Evolutionary conservation across 2,329 filamentous ascomycete species (phyloP).

Genomic region (Helotiales sp.): DNA sequence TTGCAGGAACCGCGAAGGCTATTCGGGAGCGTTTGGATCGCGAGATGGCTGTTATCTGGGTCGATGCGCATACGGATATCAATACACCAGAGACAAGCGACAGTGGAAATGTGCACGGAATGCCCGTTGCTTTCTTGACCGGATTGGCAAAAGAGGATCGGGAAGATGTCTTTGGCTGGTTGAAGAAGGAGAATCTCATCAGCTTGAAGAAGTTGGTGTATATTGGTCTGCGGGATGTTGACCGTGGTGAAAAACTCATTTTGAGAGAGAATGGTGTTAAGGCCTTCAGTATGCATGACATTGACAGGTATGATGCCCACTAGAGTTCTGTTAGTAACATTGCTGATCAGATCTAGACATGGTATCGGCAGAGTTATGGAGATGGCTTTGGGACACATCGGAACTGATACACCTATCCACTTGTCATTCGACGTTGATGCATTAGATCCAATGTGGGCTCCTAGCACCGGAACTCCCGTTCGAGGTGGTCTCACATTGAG

Average conservation of each 20-base stretch:
- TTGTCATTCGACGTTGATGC: constrained; percentile 97
- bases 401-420: constrained; percentile 92
- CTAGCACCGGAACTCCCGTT: constrained; percentile 93
- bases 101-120: constrained; percentile 95
- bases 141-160: constrained; percentile 79
- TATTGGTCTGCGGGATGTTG: constrained; percentile 92
- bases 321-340: background rate
- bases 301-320: constrained; percentile 71
- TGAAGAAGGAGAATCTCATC: constrained; percentile 71
- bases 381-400: constrained; percentile 97
- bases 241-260: constrained; percentile 91
- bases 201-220: constrained; percentile 90
- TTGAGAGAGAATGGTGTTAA: constrained; percentile 87
- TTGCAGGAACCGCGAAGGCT: constrained; percentile 85
- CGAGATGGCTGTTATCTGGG: constrained; percentile 96
- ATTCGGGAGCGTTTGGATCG: constrained; percentile 79
- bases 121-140: constrained; percentile 93
- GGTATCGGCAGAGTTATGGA: constrained; percentile 97
- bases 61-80: constrained; percentile 97
- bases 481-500: constrained; percentile 90
- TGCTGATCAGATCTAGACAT: constrained; percentile 58
- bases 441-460: constrained; percentile 93
- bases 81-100: constrained; percentile 91
- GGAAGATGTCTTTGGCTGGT: constrained; percentile 87
- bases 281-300: constrained; percentile 98